phyloP scores from a whole-genome alignment of 208 protist species.

The Trypanosoma avium region DNA sequence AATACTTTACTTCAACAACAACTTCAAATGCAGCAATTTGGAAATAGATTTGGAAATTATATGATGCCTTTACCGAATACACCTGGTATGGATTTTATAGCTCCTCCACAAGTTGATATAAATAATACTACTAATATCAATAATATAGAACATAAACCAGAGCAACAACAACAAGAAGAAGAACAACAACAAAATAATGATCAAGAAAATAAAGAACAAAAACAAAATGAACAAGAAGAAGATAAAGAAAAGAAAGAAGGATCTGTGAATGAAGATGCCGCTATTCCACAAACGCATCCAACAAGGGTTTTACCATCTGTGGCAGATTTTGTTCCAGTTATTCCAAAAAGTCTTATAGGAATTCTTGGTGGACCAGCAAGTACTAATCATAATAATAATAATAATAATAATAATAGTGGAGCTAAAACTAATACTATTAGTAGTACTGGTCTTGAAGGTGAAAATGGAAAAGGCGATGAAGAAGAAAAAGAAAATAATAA shows the following conservation, averaged over 20 bases:
- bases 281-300: slow-evolving; percentile 10
- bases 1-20: slow-evolving; percentile 8
- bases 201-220: neutral
- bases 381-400: slow-evolving; percentile 7
- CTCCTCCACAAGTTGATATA: neutral
- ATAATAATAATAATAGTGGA: neutral
- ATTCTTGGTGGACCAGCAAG: slow-evolving; percentile 22
- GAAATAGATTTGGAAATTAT: too few relatives aligned
- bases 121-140: too few relatives aligned
- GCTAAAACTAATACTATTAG: neutral
- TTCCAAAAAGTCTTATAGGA: slow-evolving; percentile 35
- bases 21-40: neutral
- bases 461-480: slow-evolving; percentile 6
- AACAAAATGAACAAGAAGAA: slow-evolving; percentile 2
- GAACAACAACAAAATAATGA: slow-evolving; percentile 10
- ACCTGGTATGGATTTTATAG: neutral
- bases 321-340: slow-evolving; percentile 66
- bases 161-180: slow-evolving; percentile 4
- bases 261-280: slow-evolving; percentile 20
- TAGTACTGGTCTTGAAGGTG: neutral
- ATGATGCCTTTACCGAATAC: neutral
- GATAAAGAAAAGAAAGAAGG: neutral
- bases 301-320: slow-evolving; percentile 52
- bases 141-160: neutral
- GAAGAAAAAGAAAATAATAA: too few relatives aligned